phyloP scores from a whole-genome alignment of 2,329 filamentous ascomycete genomes.

The Aspergillus transmontanensis region DNA sequence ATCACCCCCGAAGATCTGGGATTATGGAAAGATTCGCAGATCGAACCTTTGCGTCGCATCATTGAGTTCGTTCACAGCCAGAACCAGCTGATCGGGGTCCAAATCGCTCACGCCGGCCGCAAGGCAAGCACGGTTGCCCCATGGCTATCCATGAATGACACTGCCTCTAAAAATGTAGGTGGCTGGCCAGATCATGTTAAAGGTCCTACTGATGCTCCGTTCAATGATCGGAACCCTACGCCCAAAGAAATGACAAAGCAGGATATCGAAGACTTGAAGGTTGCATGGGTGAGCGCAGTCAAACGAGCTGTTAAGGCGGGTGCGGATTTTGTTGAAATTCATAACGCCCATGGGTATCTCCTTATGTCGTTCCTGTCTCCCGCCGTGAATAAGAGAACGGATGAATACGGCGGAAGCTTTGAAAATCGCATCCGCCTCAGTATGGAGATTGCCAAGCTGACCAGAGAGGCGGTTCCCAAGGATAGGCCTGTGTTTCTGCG shows the following conservation, averaged over 20 bases:
- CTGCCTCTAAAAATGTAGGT: constrained; percentile 53
- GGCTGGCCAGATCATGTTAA: constrained; percentile 59
- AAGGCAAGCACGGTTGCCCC: constrained; percentile 63
- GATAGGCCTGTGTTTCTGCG: constrained; percentile 72
- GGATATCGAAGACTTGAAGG: constrained; percentile 68
- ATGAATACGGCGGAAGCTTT: constrained; percentile 54
- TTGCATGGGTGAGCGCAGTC: constrained; percentile 61
- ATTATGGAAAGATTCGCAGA: constrained; percentile 82
- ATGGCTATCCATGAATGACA: constrained; percentile 36
- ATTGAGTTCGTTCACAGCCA: constrained; percentile 81
- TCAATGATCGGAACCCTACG: constrained; percentile 59
- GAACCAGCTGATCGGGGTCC: constrained; percentile 73
- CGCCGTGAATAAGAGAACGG: constrained; percentile 67
- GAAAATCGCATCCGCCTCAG: constrained; percentile 68
- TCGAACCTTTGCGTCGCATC: constrained; percentile 66
- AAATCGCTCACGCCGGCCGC: constrained; percentile 77
- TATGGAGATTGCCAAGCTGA: constrained; percentile 66
- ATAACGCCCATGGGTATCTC: constrained; percentile 78
- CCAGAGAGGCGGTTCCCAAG: constrained; percentile 63
- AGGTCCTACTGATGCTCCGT: constrained; percentile 63
- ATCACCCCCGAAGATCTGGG: constrained; percentile 68
- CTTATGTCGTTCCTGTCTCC: constrained; percentile 71
- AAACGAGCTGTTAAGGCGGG: constrained; percentile 67
- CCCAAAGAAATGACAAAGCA: constrained; percentile 69
- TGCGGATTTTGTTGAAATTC: constrained; percentile 77